Percentiles rank a stretch among this genome's conserved stretches.
These are phyloP conservation scores for Chlorella sp. DNA, from an alignment of 139 green algal species.

Conservation along the genomic window DNA sequence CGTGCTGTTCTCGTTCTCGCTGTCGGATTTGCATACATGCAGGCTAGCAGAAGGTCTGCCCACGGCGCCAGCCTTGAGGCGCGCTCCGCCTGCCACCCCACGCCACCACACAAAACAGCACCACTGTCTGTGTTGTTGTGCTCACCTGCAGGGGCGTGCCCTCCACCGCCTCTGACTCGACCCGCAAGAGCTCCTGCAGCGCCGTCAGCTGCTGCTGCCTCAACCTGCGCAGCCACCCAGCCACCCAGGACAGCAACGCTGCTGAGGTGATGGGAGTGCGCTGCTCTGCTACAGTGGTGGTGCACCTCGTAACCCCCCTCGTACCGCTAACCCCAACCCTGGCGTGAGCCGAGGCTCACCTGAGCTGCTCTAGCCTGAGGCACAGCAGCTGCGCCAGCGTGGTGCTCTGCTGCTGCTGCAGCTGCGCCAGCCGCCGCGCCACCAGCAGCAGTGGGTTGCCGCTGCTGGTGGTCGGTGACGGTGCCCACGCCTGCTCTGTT, in stretches of 20 bases:
- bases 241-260: no score
- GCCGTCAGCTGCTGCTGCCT: conserved; percentile 39
- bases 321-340: no score
- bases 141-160: conserved; percentile 21
- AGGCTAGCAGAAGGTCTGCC: background rate
- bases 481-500: no score
- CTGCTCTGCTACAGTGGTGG: background rate
- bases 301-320: no score
- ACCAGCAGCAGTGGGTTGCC: conserved; percentile 4
- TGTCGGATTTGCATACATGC: background rate
- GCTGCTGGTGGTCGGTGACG: background rate
- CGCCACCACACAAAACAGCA: no score
- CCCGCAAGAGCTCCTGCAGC: conserved; percentile 29
- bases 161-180: conserved; percentile 17
- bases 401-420: conserved; percentile 38
- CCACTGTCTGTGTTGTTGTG: no score
- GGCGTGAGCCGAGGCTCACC: conserved; percentile 22
- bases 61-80: no score
- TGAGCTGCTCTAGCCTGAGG: conserved; percentile 36
- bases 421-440: conserved; percentile 18
- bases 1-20: background rate
- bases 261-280: background rate
- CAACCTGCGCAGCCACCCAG: no score
- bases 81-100: no score
- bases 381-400: conserved; percentile 37